A percentile compares a stretch with the other conserved stretches of the same genome.
Conservation (phyloP, 768 basidiomycete genomes). For the Macrolepiota fuliginosa region DNA sequence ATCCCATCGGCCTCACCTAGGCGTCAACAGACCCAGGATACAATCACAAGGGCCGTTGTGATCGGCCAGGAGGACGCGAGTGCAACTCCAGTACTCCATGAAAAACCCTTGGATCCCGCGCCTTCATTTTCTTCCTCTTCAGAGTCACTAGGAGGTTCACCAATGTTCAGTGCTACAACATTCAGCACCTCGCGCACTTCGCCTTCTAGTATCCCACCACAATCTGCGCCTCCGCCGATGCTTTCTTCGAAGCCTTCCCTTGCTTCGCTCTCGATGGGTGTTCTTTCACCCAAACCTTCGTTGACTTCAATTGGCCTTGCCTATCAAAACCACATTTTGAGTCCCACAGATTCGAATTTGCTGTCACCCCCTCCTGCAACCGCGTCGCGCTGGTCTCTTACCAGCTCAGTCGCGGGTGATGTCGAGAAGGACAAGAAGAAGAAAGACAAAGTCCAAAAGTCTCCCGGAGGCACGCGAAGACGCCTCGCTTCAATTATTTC, state of each 20-base stretch:
- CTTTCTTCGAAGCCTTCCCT: slow-evolving; percentile 8
- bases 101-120: neutral
- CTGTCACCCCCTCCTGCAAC: slow-evolving; percentile 9
- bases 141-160: neutral
- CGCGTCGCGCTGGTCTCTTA: slow-evolving; percentile 11
- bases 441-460: neutral
- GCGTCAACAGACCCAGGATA: neutral
- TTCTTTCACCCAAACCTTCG: neutral
- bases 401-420: slow-evolving; percentile 8
- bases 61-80: neutral
- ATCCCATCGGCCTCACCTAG: neutral
- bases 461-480: slow-evolving; percentile 6
- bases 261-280: neutral
- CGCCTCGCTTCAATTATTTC: slow-evolving; percentile 16
- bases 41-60: neutral
- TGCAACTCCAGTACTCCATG: slow-evolving; percentile 6
- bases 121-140: neutral
- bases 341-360: neutral
- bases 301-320: slow-evolving; percentile 3
- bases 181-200: slow-evolving; percentile 5
- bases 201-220: neutral
- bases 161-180: neutral
- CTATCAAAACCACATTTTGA: slow-evolving; percentile 2
- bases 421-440: slow-evolving; percentile 13
- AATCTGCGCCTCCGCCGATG: neutral